These are phyloP conservation scores for Solanum verrucosum DNA, from an alignment of 257 asterid genomes.

Conservation along the genomic window DNA sequence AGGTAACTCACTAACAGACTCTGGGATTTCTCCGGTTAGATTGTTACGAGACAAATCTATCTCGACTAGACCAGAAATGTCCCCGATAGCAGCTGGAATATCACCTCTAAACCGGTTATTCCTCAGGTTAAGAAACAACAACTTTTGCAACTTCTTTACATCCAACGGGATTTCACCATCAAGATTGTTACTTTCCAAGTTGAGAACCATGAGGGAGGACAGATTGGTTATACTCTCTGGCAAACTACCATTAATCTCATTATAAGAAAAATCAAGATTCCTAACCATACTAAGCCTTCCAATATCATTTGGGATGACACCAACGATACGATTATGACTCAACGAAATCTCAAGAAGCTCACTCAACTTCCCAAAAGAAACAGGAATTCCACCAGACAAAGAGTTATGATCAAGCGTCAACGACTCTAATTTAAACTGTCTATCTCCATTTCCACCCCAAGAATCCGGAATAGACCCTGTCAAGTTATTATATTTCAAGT, in stretches of 20 bases:
- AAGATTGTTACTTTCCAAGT: conserved; percentile 23
- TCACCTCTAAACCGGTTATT: conserved; percentile 38
- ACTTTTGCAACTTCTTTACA: conserved; percentile 15
- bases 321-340: conserved; percentile 33
- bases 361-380: conserved; percentile 23
- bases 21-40: conserved; percentile 65
- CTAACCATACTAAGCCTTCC: conserved; percentile 34
- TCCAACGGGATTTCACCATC: conserved; percentile 11
- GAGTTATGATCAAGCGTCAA: conserved; percentile 48
- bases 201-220: conserved; percentile 16
- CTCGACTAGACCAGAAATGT: conserved; percentile 35
- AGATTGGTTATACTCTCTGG: conserved; percentile 35
- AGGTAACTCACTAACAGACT: conserved; percentile 46
- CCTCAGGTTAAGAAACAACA: conserved; percentile 46
- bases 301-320: conserved; percentile 31
- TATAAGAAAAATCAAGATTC: conserved; percentile 40
- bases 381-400: conserved; percentile 42
- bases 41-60: conserved; percentile 59
- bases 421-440: conserved; percentile 25
- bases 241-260: conserved; percentile 52
- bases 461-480: conserved; percentile 60
- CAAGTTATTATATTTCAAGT: conserved; percentile 46
- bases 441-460: conserved; percentile 43
- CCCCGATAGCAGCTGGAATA: conserved; percentile 41
- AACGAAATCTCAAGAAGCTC: conserved; percentile 27